These are phyloP conservation scores for Talaromyces adpressus DNA, from an alignment of 495 filamentous ascomycete genomes.

Conservation along the genomic window DNA sequence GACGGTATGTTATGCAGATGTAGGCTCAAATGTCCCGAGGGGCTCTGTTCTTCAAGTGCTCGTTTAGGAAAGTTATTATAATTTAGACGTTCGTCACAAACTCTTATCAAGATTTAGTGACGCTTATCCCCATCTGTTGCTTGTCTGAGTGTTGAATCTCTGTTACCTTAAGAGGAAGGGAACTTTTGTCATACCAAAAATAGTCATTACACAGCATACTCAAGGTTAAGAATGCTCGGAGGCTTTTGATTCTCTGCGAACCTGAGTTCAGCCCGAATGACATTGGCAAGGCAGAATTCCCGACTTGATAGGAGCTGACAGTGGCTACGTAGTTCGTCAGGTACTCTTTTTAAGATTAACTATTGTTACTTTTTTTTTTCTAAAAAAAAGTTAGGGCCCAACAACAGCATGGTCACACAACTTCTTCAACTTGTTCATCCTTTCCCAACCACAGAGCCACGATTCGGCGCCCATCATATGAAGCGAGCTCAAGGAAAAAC, in stretches of 20 bases:
- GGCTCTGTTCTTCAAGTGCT: neutral
- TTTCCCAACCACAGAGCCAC: neutral
- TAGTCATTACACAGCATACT: neutral
- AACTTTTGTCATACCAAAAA: neutral
- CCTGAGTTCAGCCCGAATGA: neutral
- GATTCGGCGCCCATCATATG: neutral
- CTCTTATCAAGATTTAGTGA: neutral
- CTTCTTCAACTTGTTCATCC: neutral
- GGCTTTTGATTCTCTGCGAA: neutral
- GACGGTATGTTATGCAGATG: neutral
- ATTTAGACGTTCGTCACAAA: neutral
- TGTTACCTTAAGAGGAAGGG: neutral
- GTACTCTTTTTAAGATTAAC: neutral
- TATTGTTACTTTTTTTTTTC: neutral
- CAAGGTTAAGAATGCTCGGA: neutral
- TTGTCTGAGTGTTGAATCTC: neutral
- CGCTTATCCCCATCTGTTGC: neutral
- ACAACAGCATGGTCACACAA: neutral
- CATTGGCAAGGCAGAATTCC: neutral
- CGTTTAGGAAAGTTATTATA: constrained; percentile 1
- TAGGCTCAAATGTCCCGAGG: neutral
- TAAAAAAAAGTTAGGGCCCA: neutral
- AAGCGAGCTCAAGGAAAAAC: neutral
- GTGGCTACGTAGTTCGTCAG: neutral
- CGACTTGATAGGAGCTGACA: neutral